A percentile compares a stretch with the other conserved stretches of the same genome.
These are phyloP conservation scores for Inonotus hispidus DNA, from an alignment of 1,284 basidiomycete species.

Conservation along the genomic window DNA sequence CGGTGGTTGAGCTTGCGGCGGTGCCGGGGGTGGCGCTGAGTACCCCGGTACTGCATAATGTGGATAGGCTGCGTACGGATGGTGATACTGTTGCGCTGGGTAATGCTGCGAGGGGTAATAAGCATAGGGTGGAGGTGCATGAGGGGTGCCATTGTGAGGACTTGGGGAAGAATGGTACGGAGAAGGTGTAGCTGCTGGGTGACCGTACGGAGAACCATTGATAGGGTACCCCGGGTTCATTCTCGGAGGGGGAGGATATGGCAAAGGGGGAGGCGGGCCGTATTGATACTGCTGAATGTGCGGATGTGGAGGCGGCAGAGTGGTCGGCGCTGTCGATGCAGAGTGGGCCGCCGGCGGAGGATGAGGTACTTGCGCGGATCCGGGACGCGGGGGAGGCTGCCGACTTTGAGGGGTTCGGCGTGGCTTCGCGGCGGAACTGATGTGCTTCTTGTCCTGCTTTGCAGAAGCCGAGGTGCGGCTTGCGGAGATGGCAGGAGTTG, in stretches of 20 bases:
- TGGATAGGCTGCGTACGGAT: constrained; percentile 55
- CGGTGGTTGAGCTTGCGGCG: constrained; percentile 39
- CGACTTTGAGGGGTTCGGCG: not conserved
- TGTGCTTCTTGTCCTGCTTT: constrained; percentile 8
- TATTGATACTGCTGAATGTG: constrained; percentile 23
- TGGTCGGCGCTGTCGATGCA: constrained; percentile 34
- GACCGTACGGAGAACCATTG: constrained; percentile 51
- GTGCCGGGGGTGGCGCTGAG: constrained; percentile 31
- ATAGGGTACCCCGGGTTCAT: constrained; percentile 62
- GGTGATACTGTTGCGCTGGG: constrained; percentile 32
- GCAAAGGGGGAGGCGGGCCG: constrained; percentile 40
- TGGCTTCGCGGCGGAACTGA: not conserved
- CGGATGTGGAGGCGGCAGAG: constrained; percentile 24
- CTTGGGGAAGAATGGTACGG: constrained; percentile 30
- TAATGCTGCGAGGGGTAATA: constrained; percentile 39
- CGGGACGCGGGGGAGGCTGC: not conserved
- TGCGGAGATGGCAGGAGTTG: not conserved
- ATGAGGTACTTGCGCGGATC: constrained; percentile 23
- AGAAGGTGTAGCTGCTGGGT: constrained; percentile 31
- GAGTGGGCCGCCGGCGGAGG: constrained; percentile 37
- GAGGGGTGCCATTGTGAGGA: constrained; percentile 37
- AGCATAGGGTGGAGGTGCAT: constrained; percentile 12
- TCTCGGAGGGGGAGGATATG: constrained; percentile 32
- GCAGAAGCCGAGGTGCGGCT: not conserved
- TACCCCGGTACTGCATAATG: constrained; percentile 61